Percentiles rank a stretch among this genome's conserved stretches.
phyloP scores from a whole-genome alignment of 495 filamentous ascomycete species.

The Podospora anserina region DNA sequence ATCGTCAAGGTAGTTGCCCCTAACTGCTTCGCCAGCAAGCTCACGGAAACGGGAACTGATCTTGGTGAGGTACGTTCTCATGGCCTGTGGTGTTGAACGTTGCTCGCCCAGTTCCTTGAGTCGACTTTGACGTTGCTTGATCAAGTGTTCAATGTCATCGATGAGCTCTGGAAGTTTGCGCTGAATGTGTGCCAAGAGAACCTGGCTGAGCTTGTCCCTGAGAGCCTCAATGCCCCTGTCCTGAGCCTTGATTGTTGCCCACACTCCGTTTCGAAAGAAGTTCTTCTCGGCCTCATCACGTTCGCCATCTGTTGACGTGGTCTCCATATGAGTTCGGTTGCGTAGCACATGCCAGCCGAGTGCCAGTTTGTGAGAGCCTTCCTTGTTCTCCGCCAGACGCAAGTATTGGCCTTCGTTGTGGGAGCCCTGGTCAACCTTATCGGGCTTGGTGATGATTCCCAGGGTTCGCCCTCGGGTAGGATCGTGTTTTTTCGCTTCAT shows the following conservation, averaged over 20 bases:
- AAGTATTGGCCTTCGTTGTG: slow-evolving; percentile 19
- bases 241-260: slow-evolving; percentile 31
- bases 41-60: slow-evolving; percentile 30
- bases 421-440: slow-evolving; percentile 12
- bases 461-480: slow-evolving; percentile 49
- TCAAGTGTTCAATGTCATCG: slow-evolving; percentile 25
- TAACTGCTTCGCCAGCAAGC: slow-evolving; percentile 30
- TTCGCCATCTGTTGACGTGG: slow-evolving; percentile 16
- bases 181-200: slow-evolving; percentile 32
- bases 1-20: slow-evolving; percentile 30
- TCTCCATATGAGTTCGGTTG: slow-evolving; percentile 52
- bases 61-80: slow-evolving; percentile 27
- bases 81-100: slow-evolving; percentile 27
- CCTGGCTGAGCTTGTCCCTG: slow-evolving; percentile 31
- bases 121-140: slow-evolving; percentile 13
- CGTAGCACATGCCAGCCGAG: slow-evolving; percentile 64
- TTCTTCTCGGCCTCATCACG: slow-evolving; percentile 39
- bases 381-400: slow-evolving; percentile 16
- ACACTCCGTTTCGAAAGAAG: slow-evolving; percentile 43
- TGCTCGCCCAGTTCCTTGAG: slow-evolving; percentile 29
- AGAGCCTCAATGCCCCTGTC: slow-evolving; percentile 32
- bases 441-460: slow-evolving; percentile 49
- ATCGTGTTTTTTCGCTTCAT: slow-evolving; percentile 43
- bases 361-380: slow-evolving; percentile 19
- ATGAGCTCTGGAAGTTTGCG: slow-evolving; percentile 31